These are phyloP conservation scores for Saccharomyces cerevisiae DNA, from an alignment of 805 yeast species.

Conservation along the genomic window DNA sequence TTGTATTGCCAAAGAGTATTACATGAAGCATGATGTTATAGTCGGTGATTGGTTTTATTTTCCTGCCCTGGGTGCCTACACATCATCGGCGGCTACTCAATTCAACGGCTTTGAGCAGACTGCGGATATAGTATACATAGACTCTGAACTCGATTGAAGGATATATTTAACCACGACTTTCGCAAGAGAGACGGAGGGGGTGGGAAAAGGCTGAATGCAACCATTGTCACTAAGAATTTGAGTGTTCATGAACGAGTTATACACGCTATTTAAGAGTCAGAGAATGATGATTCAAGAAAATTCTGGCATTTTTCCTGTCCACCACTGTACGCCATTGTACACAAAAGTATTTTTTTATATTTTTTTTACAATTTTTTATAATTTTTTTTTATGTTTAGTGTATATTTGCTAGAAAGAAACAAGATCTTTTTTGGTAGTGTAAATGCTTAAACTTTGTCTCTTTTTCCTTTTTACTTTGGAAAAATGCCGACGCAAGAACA, in stretches of 20 bases:
- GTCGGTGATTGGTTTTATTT: conserved; percentile 94
- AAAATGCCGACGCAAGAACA: neutral
- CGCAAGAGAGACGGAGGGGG: neutral
- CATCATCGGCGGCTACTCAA: conserved; percentile 82
- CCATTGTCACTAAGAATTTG: neutral
- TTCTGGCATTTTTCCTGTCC: neutral
- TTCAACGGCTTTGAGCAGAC: conserved; percentile 79
- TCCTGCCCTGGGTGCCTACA: conserved; percentile 81
- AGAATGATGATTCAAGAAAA: neutral
- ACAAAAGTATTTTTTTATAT: neutral
- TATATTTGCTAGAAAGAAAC: neutral
- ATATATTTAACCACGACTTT: neutral
- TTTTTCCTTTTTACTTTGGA: neutral
- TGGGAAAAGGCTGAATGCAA: neutral
- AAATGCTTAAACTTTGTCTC: neutral
- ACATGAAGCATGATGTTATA: conserved; percentile 49
- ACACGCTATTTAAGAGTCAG: neutral
- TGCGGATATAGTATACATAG: conserved; percentile 56
- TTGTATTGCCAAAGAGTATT: conserved; percentile 51
- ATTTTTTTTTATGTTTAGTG: neutral
- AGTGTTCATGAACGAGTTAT: neutral
- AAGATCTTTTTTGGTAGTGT: neutral
- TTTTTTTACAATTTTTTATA: too few relatives aligned
- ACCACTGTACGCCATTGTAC: neutral
- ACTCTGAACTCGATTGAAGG: conserved; percentile 17